Conservation (phyloP, 768 basidiomycete species). For the Guyanaporus albipodus region DNA sequence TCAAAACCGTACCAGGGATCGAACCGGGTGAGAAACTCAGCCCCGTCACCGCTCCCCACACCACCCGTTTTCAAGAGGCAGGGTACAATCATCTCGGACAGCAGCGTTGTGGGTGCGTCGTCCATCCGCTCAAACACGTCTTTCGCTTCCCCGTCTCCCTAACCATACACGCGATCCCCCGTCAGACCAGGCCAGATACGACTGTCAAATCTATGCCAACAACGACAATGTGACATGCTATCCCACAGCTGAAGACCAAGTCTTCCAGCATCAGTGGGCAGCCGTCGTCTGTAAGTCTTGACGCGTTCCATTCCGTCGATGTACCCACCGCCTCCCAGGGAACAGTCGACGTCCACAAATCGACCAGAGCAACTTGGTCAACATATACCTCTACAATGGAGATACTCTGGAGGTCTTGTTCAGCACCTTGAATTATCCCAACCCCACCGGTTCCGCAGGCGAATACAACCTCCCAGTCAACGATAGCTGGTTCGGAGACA, state of each 20-base stretch:
- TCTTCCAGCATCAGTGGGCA: constrained; percentile 73
- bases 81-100: constrained; percentile 24
- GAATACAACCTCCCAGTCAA: constrained; percentile 52
- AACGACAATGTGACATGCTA: constrained; percentile 79
- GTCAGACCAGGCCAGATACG: constrained; percentile 36
- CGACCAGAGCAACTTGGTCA: constrained; percentile 57
- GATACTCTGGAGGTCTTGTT: constrained; percentile 53
- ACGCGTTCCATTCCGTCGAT: constrained; percentile 6
- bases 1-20: constrained; percentile 30
- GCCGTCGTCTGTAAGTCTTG: constrained; percentile 72
- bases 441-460: constrained; percentile 56
- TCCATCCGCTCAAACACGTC: constrained; percentile 4
- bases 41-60: constrained; percentile 22
- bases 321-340: constrained; percentile 45
- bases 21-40: constrained; percentile 31
- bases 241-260: constrained; percentile 49
- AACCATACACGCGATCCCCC: constrained; percentile 5
- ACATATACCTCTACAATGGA: constrained; percentile 75
- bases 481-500: constrained; percentile 69
- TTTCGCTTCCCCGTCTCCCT: constrained; percentile 7
- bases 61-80: constrained; percentile 20
- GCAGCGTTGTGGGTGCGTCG: constrained; percentile 25
- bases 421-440: constrained; percentile 44
- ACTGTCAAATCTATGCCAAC: constrained; percentile 55
- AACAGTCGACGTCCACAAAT: constrained; percentile 68